Percentiles rank a stretch among this genome's conserved stretches.
Conservation (phyloP, 2,329 filamentous ascomycete genomes). For the Plenodomus tracheiphilus region DNA sequence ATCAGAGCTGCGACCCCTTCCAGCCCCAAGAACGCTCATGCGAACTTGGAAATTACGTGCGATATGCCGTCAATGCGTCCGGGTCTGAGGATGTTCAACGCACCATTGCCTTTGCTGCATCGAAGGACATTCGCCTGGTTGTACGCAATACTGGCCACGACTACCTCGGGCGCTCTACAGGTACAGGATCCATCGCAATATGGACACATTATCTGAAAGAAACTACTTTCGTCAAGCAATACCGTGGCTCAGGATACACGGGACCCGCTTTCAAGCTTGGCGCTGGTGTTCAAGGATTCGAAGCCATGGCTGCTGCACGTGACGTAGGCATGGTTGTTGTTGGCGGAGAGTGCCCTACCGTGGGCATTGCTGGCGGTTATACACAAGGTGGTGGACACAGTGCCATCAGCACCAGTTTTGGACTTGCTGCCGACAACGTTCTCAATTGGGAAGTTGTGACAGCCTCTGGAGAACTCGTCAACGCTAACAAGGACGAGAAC, state of each 20-base stretch:
- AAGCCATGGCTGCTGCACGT: slow-evolving; percentile 22
- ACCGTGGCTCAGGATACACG: slow-evolving; percentile 12
- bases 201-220: slow-evolving; percentile 28
- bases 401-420: slow-evolving; percentile 52
- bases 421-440: slow-evolving; percentile 31
- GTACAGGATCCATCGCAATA: slow-evolving; percentile 16
- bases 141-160: slow-evolving; percentile 37
- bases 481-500: slow-evolving; percentile 17
- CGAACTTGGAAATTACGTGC: slow-evolving; percentile 25
- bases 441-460: slow-evolving; percentile 28
- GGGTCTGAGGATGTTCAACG: slow-evolving; percentile 15
- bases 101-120: slow-evolving; percentile 24
- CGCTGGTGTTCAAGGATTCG: slow-evolving; percentile 29
- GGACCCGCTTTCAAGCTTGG: slow-evolving; percentile 27
- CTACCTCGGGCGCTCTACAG: slow-evolving; percentile 26
- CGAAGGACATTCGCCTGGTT: slow-evolving; percentile 30
- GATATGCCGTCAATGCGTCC: slow-evolving; percentile 23
- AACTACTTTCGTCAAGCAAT: slow-evolving; percentile 16
- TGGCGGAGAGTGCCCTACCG: slow-evolving; percentile 42
- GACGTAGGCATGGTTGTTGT: slow-evolving; percentile 20
- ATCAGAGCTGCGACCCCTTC: slow-evolving; percentile 29
- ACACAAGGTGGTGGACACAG: slow-evolving; percentile 54
- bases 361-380: slow-evolving; percentile 49
- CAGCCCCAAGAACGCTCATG: slow-evolving; percentile 18
- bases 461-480: slow-evolving; percentile 21